phyloP scores from a whole-genome alignment of 352 stramenopile species.

The Phytophthora citrophthora region DNA sequence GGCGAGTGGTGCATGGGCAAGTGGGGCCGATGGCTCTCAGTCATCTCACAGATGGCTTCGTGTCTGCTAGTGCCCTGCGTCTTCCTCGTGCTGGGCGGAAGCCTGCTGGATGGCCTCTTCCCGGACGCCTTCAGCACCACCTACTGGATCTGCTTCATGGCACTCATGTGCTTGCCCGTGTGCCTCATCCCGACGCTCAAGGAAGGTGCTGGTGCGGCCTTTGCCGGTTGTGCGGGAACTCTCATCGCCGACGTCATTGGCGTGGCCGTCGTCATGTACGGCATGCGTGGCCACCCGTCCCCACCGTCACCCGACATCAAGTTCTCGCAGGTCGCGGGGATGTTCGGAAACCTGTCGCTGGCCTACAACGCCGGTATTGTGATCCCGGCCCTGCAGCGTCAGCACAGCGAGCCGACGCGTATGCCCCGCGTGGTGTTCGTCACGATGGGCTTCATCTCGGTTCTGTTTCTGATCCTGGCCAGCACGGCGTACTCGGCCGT shows the following conservation, averaged over 20 bases:
- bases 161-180: constrained; percentile 38
- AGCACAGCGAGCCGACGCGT: constrained; percentile 28
- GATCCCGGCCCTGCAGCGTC: constrained; percentile 23
- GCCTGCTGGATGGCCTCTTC: constrained; percentile 27
- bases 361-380: constrained; percentile 25
- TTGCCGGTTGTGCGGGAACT: constrained; percentile 37
- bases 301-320: constrained; percentile 30
- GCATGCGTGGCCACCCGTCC: constrained; percentile 25
- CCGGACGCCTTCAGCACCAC: constrained; percentile 27
- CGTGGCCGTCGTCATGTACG: constrained; percentile 29
- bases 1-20: constrained; percentile 41
- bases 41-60: constrained; percentile 47
- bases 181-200: constrained; percentile 40
- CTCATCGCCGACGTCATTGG: constrained; percentile 41
- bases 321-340: constrained; percentile 40
- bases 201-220: constrained; percentile 36
- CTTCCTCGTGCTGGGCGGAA: constrained; percentile 31
- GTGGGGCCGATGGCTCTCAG: constrained; percentile 45
- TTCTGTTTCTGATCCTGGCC: constrained; percentile 41
- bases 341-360: constrained; percentile 38
- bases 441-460: constrained; percentile 43
- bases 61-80: constrained; percentile 33
- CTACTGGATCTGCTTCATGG: constrained; percentile 52
- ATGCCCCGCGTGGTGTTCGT: constrained; percentile 38
- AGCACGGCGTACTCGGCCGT: constrained; percentile 48